Evolutionary conservation across 202 grass and related monocot species (phyloP), one percentile per base, ranked within the genome.

Genomic region (Musa balbisiana): DNA sequence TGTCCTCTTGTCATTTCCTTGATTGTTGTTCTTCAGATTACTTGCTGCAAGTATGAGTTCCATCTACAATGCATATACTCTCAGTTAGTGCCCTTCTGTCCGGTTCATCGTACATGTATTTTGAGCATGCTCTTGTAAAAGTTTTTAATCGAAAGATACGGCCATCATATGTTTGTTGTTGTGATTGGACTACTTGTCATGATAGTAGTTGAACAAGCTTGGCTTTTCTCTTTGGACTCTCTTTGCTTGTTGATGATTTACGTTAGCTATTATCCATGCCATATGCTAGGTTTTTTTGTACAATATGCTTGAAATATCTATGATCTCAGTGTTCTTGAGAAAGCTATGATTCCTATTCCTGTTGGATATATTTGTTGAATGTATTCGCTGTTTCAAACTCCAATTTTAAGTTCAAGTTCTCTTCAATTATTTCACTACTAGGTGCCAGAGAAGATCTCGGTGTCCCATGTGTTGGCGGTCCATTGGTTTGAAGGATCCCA

Each of bases 381-480:
- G 2, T 16, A 70, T 10, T 70, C 21, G 1, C 17, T 50, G 11
- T 19, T 20, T 51, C 25, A n/a, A 15, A 16, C 12, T 27, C 10
- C 55, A 20, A 29, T 5, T 22, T 3, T 26, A 2, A 55, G 27
- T 55, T 26, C 3, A 23, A 0, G 1, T 26, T 54, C 27, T 56
- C 17, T 21, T 33, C 6, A 65, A 17, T 79, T 75, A 64, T 69
- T 53, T 74, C 70, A 52, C 43, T 4, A 52, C 23, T 77, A 96
- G 92, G 92, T 96, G 86, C 76, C 92, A 96, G 81, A 92, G 92
- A 87, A 96, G 84, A 67, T 96, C 89, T 72, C 89, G 92, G 14
- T 92, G 92, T 78, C 92, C 92, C 50, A 96, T 92, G 92, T 96
- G 92, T 77, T 91, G 89, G 87, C 92, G 89, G 71, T 65, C 84